Percentiles rank a stretch among this genome's conserved stretches.
Evolutionary conservation across 2,329 filamentous ascomycete species (phyloP).

Genomic region (Arthrobotrys megalospora): DNA sequence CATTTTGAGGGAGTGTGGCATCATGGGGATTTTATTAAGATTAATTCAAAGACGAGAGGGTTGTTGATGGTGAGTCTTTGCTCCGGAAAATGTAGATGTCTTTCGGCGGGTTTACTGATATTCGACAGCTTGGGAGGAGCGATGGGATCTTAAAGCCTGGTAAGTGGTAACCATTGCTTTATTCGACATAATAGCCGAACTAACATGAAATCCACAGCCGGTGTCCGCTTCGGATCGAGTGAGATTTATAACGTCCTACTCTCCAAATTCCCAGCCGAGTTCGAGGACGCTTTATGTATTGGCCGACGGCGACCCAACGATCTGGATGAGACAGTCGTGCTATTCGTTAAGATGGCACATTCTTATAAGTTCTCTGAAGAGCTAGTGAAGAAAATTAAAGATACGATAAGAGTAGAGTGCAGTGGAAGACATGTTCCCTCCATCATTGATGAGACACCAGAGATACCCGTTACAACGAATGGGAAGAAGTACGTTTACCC

Average conservation of each 20-base stretch:
- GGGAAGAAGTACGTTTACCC: slow-evolving; percentile 85
- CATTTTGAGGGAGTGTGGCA: slow-evolving; percentile 85
- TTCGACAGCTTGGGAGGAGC: slow-evolving; percentile 70
- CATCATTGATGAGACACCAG: slow-evolving; percentile 83
- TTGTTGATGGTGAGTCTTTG: slow-evolving; percentile 85
- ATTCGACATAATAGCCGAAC: not conserved
- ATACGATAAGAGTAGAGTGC: slow-evolving; percentile 80
- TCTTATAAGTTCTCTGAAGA: slow-evolving; percentile 74
- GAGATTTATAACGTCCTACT: slow-evolving; percentile 97
- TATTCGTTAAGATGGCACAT: slow-evolving; percentile 84
- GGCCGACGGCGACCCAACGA: slow-evolving; percentile 81
- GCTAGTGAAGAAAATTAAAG: slow-evolving; percentile 76
- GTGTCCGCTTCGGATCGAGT: slow-evolving; percentile 90
- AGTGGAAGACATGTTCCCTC: slow-evolving; percentile 90
- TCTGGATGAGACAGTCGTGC: slow-evolving; percentile 85
- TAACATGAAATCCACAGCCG: slow-evolving; percentile 67
- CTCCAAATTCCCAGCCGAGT: slow-evolving; percentile 81
- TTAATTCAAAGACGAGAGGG: slow-evolving; percentile 80
- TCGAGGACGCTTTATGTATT: slow-evolving; percentile 90
- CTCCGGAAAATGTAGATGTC: not conserved
- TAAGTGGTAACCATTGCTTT: not conserved
- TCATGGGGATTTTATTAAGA: slow-evolving; percentile 89
- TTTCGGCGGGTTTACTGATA: not conserved
- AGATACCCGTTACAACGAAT: slow-evolving; percentile 92
- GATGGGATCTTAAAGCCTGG: slow-evolving; percentile 92